Evolutionary conservation across 108 stramenopile genomes (phyloP).

Genomic region (Skeletonema menzelii): DNA sequence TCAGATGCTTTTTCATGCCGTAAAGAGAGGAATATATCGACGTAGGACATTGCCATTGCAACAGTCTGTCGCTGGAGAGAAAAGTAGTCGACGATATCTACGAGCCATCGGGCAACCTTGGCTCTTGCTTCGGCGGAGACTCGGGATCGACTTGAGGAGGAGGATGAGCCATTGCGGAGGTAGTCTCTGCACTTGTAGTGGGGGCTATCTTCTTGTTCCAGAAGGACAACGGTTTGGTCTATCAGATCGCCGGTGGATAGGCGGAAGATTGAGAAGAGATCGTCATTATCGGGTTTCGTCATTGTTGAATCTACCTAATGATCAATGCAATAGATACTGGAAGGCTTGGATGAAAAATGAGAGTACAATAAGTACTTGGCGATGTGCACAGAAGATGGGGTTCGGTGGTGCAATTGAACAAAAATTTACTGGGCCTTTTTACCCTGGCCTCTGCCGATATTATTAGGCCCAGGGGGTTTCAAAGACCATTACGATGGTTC

Average conservation of each 20-base stretch:
- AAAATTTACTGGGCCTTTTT: too few relatives aligned
- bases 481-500: too few relatives aligned
- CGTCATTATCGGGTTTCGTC: constrained; percentile 3
- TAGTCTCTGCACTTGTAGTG: constrained; percentile 26
- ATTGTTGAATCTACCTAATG: neutral
- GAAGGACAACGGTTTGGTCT: constrained; percentile 20
- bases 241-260: constrained; percentile 15
- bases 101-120: constrained; percentile 67
- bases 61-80: constrained; percentile 57
- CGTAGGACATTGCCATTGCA: constrained; percentile 56
- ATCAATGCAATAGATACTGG: too few relatives aligned
- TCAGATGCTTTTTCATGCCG: neutral
- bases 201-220: constrained; percentile 16
- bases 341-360: too few relatives aligned
- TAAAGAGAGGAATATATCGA: constrained; percentile 66
- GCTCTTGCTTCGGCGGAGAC: constrained; percentile 36
- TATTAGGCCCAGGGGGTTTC: too few relatives aligned
- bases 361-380: too few relatives aligned
- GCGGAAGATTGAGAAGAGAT: constrained; percentile 9
- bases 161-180: constrained; percentile 9
- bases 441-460: too few relatives aligned
- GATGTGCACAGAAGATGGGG: too few relatives aligned
- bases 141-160: neutral
- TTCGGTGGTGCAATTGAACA: too few relatives aligned
- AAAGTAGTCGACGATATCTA: constrained; percentile 60